Conservation (phyloP, 352 stramenopile species). For the Discostella stelligera region DNA sequence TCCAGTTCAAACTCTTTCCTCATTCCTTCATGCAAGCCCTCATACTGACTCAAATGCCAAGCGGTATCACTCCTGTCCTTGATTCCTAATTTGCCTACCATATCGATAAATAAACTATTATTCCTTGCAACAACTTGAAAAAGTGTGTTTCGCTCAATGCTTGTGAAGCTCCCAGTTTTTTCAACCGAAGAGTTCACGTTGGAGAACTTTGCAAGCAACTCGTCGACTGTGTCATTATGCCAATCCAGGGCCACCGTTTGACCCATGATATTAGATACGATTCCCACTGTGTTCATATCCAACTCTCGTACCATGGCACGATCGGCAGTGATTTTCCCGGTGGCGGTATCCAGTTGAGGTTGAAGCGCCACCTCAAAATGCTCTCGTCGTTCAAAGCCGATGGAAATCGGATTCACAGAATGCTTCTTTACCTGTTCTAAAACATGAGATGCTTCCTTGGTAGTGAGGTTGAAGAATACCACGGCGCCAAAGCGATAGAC, state of each 20-base stretch:
- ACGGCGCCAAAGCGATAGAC: conserved; percentile 79
- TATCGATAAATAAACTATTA: conserved; percentile 94
- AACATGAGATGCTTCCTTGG: conserved; percentile 52
- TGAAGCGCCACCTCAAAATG: conserved; percentile 73
- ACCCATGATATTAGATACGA: conserved; percentile 93
- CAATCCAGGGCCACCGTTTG: conserved; percentile 94
- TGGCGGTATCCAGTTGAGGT: conserved; percentile 51
- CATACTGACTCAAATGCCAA: conserved; percentile 94
- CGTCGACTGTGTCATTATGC: conserved; percentile 93
- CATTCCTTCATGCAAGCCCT: conserved; percentile 85
- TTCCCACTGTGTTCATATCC: conserved; percentile 87
- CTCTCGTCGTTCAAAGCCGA: conserved; percentile 74
- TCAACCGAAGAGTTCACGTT: conserved; percentile 87
- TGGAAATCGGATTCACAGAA: conserved; percentile 41
- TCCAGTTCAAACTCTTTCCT: conserved; percentile 90
- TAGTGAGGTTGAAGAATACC: conserved; percentile 76
- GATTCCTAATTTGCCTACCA: conserved; percentile 94
- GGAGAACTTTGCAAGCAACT: conserved; percentile 92
- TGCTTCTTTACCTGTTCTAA: conserved; percentile 71
- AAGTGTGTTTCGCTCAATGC: conserved; percentile 73
- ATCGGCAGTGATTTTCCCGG: conserved; percentile 63
- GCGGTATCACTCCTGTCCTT: conserved; percentile 93
- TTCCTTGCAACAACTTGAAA: conserved; percentile 91
- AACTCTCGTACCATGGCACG: conserved; percentile 80
- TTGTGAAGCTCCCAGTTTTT: conserved; percentile 66